These are phyloP conservation scores for Tylopilus cervinicoccineus DNA, from an alignment of 768 basidiomycete species.

Conservation along the genomic window DNA sequence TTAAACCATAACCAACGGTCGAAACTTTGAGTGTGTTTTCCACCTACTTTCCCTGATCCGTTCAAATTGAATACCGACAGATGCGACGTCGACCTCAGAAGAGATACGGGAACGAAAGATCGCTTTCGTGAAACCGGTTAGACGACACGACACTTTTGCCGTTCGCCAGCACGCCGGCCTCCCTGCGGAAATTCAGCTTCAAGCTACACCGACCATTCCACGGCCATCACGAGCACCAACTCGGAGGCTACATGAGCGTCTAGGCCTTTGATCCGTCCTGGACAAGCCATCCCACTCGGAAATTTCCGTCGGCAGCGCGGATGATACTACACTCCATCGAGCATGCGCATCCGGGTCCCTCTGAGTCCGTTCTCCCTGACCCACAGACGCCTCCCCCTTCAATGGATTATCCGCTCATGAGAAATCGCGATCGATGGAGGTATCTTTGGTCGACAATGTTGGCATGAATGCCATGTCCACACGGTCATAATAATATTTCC, in stretches of 20 bases:
- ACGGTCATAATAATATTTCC: not conserved
- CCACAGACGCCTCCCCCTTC: too few species aligned
- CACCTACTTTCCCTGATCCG: not conserved
- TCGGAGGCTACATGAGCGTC: not conserved
- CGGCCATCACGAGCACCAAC: not conserved
- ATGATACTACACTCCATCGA: too few species aligned
- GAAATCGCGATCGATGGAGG: not conserved
- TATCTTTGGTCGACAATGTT: not conserved
- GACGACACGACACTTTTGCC: not conserved
- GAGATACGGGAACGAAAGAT: not conserved
- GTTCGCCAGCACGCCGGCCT: not conserved
- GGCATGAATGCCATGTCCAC: not conserved
- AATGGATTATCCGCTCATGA: too few species aligned
- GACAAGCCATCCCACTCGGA: not conserved
- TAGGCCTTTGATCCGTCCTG: not conserved
- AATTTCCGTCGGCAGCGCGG: not conserved
- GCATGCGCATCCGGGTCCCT: not conserved
- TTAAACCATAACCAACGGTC: not conserved
- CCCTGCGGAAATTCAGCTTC: not conserved
- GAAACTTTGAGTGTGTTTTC: not conserved
- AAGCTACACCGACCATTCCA: not conserved
- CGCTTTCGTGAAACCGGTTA: not conserved
- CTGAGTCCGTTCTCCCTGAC: not conserved
- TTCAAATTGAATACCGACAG: not conserved
- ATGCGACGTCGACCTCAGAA: not conserved